Evolutionary conservation across 129 eudicot genomes (phyloP).

Genomic region (Mikania micrantha): DNA sequence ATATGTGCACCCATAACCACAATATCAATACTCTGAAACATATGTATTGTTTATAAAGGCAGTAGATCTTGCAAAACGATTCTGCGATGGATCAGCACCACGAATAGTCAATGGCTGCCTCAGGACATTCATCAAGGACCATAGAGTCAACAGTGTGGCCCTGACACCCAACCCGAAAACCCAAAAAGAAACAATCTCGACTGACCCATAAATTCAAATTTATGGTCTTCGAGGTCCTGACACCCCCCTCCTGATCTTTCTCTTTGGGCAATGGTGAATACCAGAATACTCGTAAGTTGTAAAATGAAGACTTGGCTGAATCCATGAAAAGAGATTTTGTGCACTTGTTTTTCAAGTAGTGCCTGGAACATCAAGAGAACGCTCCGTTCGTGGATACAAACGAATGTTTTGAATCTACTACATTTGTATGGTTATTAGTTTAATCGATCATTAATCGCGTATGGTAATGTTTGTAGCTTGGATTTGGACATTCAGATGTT

Average conservation of each 20-base stretch:
- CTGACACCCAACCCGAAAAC: slow-evolving; percentile 12
- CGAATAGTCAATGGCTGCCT: slow-evolving; percentile 87
- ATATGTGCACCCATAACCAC: background rate
- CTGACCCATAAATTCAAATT: slow-evolving; percentile 14
- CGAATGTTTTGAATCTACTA: slow-evolving; percentile 2
- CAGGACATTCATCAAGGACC: slow-evolving; percentile 51
- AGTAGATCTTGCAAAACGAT: slow-evolving; percentile 94
- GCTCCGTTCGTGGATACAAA: background rate
- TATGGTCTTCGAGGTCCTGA: background rate
- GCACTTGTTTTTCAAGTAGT: slow-evolving; percentile 23
- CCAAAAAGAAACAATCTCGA: slow-evolving; percentile 17
- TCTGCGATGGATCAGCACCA: slow-evolving; percentile 96
- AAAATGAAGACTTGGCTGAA: slow-evolving; percentile 7
- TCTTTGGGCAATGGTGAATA: slow-evolving; percentile 6
- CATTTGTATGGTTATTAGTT: background rate
- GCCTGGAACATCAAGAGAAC: slow-evolving; percentile 13
- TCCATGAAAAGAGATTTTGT: slow-evolving; percentile 24
- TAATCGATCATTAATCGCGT: background rate
- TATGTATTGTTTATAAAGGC: slow-evolving; percentile 44
- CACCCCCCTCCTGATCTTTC: background rate
- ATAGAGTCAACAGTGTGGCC: slow-evolving; percentile 16
- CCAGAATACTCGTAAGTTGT: slow-evolving; percentile 15
- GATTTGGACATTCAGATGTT: slow-evolving; percentile 1
- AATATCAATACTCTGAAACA: background rate
- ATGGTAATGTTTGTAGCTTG: slow-evolving; percentile 5